These are phyloP conservation scores for Ceratobasidium sp. DNA, from an alignment of 1,284 basidiomycete genomes.

Conservation along the genomic window DNA sequence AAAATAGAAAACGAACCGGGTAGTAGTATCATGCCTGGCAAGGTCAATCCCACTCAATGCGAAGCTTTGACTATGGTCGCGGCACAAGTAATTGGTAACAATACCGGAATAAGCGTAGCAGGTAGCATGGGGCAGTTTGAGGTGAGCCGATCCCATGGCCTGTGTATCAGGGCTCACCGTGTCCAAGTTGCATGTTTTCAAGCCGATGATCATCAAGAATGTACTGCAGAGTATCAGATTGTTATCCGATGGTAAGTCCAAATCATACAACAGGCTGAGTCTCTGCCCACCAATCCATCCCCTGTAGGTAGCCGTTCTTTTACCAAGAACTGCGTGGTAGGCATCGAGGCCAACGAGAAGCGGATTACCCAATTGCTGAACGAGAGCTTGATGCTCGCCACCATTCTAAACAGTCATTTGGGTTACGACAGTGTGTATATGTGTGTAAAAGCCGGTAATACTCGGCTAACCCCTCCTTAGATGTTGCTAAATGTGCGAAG, in stretches of 20 bases:
- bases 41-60: constrained; percentile 99
- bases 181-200: constrained; percentile 93
- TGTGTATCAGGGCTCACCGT: neutral
- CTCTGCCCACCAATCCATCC: constrained; percentile 20
- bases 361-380: constrained; percentile 89
- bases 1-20: constrained; percentile 96
- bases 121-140: constrained; percentile 98
- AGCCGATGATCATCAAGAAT: constrained; percentile 98
- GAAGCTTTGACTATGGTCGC: constrained; percentile 99
- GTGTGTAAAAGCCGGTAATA: neutral
- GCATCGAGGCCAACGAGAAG: constrained; percentile 95
- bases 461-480: constrained; percentile 46
- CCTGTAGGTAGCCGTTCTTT: constrained; percentile 82
- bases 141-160: constrained; percentile 54
- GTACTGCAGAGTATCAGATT: constrained; percentile 94
- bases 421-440: constrained; percentile 90
- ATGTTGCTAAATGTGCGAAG: constrained; percentile 98
- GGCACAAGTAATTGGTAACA: constrained; percentile 98
- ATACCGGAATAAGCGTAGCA: constrained; percentile 91
- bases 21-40: constrained; percentile 99
- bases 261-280: neutral
- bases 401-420: constrained; percentile 89
- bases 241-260: constrained; percentile 79
- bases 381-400: constrained; percentile 96
- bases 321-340: constrained; percentile 96